A percentile compares a stretch with the other conserved stretches of the same genome.
Conservation (phyloP, 2,329 filamentous ascomycete species). For the Phyllosticta ampelicida region DNA sequence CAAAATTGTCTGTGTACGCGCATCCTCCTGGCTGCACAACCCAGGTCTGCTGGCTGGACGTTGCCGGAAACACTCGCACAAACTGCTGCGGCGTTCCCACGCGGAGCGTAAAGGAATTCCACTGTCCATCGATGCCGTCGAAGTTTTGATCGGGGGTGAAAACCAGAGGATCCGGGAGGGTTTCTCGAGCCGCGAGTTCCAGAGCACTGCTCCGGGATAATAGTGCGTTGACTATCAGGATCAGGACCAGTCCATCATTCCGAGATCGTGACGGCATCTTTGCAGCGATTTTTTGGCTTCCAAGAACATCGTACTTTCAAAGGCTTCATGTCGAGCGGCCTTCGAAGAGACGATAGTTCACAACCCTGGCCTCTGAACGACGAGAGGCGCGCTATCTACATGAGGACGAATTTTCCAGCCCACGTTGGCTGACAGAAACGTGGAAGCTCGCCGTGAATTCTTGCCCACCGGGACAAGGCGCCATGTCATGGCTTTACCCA, state of each 20-base stretch:
- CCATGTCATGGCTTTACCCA: background rate
- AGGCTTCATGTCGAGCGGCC: background rate
- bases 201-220: background rate
- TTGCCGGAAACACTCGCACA: constrained; percentile 23
- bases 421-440: background rate
- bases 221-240: background rate
- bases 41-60: constrained; percentile 25
- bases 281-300: background rate
- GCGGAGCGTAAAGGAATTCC: constrained; percentile 22
- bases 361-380: background rate
- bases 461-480: background rate
- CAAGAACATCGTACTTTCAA: background rate
- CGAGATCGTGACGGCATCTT: background rate
- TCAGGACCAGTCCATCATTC: background rate
- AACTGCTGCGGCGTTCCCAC: constrained; percentile 21
- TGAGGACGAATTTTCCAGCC: background rate
- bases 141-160: constrained; percentile 28
- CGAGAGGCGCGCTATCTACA: background rate
- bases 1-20: constrained; percentile 15
- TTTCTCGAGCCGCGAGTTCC: constrained; percentile 1
- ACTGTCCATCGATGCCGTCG: constrained; percentile 23
- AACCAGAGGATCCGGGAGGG: constrained; percentile 16
- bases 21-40: constrained; percentile 26
- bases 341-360: background rate
- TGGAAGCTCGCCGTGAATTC: background rate